These are phyloP conservation scores for Tolypocladium capitatum DNA, from an alignment of 2,329 filamentous ascomycete species.

Conservation along the genomic window DNA sequence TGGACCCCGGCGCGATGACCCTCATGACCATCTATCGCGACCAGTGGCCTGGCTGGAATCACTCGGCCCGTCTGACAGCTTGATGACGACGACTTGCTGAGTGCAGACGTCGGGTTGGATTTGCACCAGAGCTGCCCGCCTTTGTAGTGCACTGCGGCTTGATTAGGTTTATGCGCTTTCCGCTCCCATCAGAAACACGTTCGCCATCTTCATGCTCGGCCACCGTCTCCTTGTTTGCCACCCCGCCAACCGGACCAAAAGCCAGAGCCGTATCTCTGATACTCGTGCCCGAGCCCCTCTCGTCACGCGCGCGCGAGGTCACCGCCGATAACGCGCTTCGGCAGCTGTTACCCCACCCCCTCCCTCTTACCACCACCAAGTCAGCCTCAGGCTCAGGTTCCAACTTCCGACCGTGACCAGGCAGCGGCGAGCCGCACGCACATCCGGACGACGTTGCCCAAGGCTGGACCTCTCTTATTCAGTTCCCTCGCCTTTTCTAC, in stretches of 20 bases:
- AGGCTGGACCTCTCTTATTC: neutral
- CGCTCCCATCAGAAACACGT: neutral
- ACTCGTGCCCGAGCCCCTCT: neutral
- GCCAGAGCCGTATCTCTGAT: no score
- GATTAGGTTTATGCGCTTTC: no score
- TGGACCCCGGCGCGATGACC: neutral
- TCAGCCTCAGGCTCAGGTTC: neutral
- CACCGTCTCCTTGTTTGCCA: neutral
- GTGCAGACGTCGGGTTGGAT: neutral
- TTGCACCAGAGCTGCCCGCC: neutral
- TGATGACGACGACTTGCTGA: neutral
- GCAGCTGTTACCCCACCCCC: constrained; percentile 1
- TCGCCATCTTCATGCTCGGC: neutral
- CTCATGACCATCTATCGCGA: neutral
- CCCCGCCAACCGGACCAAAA: neutral
- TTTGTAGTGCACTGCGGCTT: no score
- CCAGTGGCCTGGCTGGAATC: neutral
- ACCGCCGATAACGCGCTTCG: neutral
- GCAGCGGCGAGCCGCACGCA: neutral
- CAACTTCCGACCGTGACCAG: constrained; percentile 1
- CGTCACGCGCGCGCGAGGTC: neutral
- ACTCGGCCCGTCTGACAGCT: neutral
- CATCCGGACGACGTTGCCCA: neutral
- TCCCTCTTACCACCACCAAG: neutral
- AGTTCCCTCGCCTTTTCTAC: constrained; percentile 3